phyloP scores from a whole-genome alignment of 768 basidiomycete genomes.

The Kwoniella bestiolae region DNA sequence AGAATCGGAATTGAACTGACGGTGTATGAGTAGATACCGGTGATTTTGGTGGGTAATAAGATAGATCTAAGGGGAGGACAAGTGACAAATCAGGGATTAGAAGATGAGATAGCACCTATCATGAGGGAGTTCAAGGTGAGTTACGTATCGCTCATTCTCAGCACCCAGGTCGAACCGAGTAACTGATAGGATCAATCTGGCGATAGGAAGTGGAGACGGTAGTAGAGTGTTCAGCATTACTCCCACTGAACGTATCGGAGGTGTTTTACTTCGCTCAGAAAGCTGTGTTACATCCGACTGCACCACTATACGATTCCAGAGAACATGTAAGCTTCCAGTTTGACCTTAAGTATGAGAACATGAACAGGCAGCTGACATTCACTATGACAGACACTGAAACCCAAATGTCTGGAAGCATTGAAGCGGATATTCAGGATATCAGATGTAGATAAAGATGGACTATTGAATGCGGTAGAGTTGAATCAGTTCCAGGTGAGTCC shows the following conservation, averaged over 20 bases:
- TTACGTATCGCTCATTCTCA: not conserved
- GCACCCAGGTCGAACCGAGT: too few relatives aligned
- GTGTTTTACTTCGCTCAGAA: conserved; percentile 99
- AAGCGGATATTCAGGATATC: conserved; percentile 95
- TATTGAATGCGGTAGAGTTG: conserved; percentile 84
- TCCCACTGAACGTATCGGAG: conserved; percentile 89
- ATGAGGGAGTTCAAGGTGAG: conserved; percentile 98
- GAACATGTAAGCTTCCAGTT: conserved; percentile 71
- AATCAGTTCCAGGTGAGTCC: conserved; percentile 89
- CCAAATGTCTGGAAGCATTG: conserved; percentile 83
- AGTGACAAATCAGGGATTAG: conserved; percentile 90
- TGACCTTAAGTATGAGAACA: not conserved
- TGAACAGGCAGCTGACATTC: conserved; percentile 7
- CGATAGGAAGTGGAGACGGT: conserved; percentile 95
- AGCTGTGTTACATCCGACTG: conserved; percentile 94
- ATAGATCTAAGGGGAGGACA: conserved; percentile 92
- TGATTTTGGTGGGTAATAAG: conserved; percentile 97
- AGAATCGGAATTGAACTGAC: too few relatives aligned
- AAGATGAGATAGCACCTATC: conserved; percentile 92
- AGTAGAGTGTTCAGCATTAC: conserved; percentile 86
- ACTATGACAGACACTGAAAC: conserved; percentile 75
- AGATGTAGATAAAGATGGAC: conserved; percentile 90
- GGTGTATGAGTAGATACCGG: conserved; percentile 81
- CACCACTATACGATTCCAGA: conserved; percentile 92
- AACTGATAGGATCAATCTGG: too few relatives aligned